Conservation (phyloP, 2,329 filamentous ascomycete species). For the Thermoascus crustaceus region DNA sequence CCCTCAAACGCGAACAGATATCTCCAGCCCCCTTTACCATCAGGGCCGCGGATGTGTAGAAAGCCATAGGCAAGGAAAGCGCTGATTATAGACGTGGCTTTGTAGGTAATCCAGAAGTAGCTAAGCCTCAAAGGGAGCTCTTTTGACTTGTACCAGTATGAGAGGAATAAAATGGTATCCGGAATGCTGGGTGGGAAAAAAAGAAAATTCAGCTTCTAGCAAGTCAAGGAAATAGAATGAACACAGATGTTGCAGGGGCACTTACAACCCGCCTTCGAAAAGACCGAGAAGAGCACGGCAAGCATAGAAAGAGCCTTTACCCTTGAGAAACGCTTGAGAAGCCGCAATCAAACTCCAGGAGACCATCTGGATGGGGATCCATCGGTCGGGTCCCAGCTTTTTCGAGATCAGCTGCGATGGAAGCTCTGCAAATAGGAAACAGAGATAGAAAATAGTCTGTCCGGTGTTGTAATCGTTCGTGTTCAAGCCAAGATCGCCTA, state of each 20-base stretch:
- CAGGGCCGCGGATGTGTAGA: slow-evolving; percentile 29
- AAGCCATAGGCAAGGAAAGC: slow-evolving; percentile 41
- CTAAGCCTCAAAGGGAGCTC: slow-evolving; percentile 61
- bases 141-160: slow-evolving; percentile 66
- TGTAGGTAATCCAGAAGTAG: slow-evolving; percentile 62
- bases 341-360: slow-evolving; percentile 48
- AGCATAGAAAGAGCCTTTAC: slow-evolving; percentile 34
- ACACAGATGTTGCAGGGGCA: slow-evolving; percentile 33
- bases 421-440: slow-evolving; percentile 40
- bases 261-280: slow-evolving; percentile 52
- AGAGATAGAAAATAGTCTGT: slow-evolving; percentile 31
- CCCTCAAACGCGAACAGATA: slow-evolving; percentile 37
- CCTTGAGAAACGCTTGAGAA: slow-evolving; percentile 44
- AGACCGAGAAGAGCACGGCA: slow-evolving; percentile 42
- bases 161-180: slow-evolving; percentile 49
- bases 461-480: slow-evolving; percentile 40
- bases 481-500: slow-evolving; percentile 42
- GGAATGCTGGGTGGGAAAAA: slow-evolving; percentile 28
- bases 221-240: slow-evolving; percentile 4
- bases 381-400: slow-evolving; percentile 45
- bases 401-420: slow-evolving; percentile 50
- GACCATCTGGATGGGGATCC: slow-evolving; percentile 53
- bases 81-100: slow-evolving; percentile 39
- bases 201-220: too few species aligned
- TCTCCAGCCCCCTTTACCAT: slow-evolving; percentile 35